These are phyloP conservation scores for Penicillium sp. DNA, from an alignment of 2,329 filamentous ascomycete genomes.

Conservation along the genomic window DNA sequence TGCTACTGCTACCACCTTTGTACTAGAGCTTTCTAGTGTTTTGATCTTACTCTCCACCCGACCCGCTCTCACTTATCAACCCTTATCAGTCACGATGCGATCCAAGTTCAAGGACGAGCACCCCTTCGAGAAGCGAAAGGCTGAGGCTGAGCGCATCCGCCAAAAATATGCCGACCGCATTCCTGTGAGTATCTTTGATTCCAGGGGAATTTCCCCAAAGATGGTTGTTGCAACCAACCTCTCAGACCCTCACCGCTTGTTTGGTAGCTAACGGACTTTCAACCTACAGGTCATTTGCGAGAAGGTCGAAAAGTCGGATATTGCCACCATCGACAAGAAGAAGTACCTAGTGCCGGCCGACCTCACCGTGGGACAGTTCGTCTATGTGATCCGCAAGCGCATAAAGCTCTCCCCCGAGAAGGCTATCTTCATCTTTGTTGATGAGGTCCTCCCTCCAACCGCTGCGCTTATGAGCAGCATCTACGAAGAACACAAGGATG, in stretches of 20 bases:
- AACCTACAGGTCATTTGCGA: conserved; percentile 86
- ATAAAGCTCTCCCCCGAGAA: conserved; percentile 99
- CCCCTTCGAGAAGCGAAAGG: conserved; percentile 99
- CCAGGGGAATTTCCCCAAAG: background rate
- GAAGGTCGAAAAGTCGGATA: conserved; percentile 99
- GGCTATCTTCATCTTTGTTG: conserved; percentile 99
- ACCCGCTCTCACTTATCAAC: conserved; percentile 27
- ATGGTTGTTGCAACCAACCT: background rate
- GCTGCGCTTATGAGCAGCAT: conserved; percentile 99
- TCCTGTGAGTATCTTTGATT: conserved; percentile 65
- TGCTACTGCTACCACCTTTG: conserved; percentile 21
- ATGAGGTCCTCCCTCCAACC: conserved; percentile 93
- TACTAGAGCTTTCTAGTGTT: conserved; percentile 10
- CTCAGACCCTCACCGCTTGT: conserved; percentile 31
- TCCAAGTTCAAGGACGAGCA: conserved; percentile 99
- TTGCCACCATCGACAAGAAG: conserved; percentile 99
- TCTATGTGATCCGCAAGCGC: conserved; percentile 99
- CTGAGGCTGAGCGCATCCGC: conserved; percentile 97
- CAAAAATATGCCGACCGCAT: conserved; percentile 99
- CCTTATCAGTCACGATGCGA: conserved; percentile 67
- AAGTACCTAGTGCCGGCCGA: conserved; percentile 98
- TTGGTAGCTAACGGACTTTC: conserved; percentile 28
- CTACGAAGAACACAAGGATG: conserved; percentile 97
- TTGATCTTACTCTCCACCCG: conserved; percentile 13
- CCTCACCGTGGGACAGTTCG: conserved; percentile 97